Conservation (phyloP, 164 flowering plant species). For the Akebia trifoliata region DNA sequence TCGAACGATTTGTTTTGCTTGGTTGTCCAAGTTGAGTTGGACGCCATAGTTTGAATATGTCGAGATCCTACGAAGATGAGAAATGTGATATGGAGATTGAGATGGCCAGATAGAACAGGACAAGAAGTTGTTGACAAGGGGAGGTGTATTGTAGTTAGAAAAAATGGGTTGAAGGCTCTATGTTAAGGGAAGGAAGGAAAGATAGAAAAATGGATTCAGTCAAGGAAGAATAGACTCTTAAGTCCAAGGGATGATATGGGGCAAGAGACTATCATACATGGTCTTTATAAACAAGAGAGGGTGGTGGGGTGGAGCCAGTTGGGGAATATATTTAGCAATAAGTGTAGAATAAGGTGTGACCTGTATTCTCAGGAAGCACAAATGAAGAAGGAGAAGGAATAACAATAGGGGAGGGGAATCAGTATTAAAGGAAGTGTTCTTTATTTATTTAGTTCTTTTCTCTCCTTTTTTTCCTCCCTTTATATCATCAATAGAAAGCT, state of each 20-base stretch:
- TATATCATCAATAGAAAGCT: conserved; percentile 9
- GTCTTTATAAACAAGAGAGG: conserved; percentile 39
- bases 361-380: conserved; percentile 27
- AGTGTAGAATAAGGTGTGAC: conserved; percentile 28
- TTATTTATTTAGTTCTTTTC: conserved; percentile 2
- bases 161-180: background rate
- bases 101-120: background rate
- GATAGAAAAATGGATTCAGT: conserved; percentile 14
- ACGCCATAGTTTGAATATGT: conserved; percentile 22
- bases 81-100: too few relatives aligned
- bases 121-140: too few relatives aligned
- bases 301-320: conserved; percentile 35
- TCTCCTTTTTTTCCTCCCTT: conserved; percentile 10
- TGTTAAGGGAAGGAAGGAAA: background rate
- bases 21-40: conserved; percentile 53
- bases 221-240: conserved; percentile 21
- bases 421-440: conserved; percentile 14
- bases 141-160: background rate
- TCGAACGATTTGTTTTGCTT: conserved; percentile 75
- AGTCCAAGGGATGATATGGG: conserved; percentile 28
- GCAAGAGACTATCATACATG: conserved; percentile 21
- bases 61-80: too few relatives aligned
- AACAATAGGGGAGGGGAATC: conserved; percentile 22
- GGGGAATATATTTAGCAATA: conserved; percentile 36
- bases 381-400: conserved; percentile 15